phyloP scores from a whole-genome alignment of 2,329 filamentous ascomycete species.

The Diaporthe capsici region DNA sequence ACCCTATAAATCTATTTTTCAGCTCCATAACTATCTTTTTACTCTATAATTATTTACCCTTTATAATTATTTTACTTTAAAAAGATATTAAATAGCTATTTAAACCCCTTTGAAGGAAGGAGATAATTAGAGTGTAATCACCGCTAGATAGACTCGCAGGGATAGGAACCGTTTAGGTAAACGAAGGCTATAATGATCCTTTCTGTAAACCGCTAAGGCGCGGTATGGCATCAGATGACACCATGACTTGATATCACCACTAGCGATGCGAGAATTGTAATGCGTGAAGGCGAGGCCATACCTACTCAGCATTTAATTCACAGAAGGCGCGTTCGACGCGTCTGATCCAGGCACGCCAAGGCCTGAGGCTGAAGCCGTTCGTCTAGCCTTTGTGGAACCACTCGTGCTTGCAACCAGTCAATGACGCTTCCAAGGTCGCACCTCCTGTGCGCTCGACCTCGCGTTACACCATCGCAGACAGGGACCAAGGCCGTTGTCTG shows the following conservation, averaged over 20 bases:
- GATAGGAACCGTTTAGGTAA: too few species aligned
- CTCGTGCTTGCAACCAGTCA: not conserved
- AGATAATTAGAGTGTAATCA: too few species aligned
- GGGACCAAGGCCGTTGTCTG: not conserved
- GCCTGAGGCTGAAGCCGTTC: slow-evolving; percentile 5
- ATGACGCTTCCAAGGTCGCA: slow-evolving; percentile 28
- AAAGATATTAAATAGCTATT: too few species aligned
- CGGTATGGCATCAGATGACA: not conserved
- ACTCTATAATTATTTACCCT: too few species aligned
- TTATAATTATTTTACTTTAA: too few species aligned
- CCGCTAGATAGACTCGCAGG: too few species aligned
- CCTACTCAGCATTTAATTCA: not conserved
- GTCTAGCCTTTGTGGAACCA: not conserved
- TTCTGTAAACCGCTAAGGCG: too few species aligned
- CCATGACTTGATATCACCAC: not conserved
- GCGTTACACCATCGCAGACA: not conserved
- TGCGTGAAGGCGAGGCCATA: not conserved
- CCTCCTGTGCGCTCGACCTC: not conserved
- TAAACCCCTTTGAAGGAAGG: too few species aligned
- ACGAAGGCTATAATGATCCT: too few species aligned
- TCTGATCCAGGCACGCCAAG: not conserved
- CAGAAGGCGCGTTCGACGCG: slow-evolving; percentile 9
- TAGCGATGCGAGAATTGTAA: not conserved
- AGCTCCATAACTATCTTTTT: too few species aligned
- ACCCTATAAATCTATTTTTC: too few species aligned